These are phyloP conservation scores for Aristolochia californica DNA, from an alignment of 164 flowering plant species.

Conservation along the genomic window DNA sequence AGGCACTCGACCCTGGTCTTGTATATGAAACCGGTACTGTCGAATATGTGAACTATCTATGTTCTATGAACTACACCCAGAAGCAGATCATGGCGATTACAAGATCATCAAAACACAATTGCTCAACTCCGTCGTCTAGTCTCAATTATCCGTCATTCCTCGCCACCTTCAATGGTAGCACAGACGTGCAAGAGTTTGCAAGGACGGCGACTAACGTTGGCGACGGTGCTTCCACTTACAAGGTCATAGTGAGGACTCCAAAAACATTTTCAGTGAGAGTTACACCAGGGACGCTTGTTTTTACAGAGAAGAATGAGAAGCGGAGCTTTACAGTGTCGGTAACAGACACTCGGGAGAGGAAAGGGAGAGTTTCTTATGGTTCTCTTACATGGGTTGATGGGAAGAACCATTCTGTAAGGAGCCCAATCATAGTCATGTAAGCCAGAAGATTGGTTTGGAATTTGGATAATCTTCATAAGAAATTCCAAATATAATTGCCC, in stretches of 20 bases:
- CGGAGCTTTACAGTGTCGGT: conserved; percentile 23
- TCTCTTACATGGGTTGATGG: conserved; percentile 24
- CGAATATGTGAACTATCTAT: conserved; percentile 36
- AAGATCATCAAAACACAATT: neutral
- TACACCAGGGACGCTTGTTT: conserved; percentile 32
- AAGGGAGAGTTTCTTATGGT: conserved; percentile 14
- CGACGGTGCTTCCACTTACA: conserved; percentile 26
- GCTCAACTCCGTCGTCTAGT: conserved; percentile 22
- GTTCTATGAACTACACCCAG: conserved; percentile 31
- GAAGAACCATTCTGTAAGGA: conserved; percentile 29
- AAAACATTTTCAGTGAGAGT: conserved; percentile 34
- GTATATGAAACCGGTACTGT: conserved; percentile 23
- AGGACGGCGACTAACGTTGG: conserved; percentile 62
- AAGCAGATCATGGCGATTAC: conserved; percentile 29
- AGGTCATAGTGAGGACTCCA: conserved; percentile 19
- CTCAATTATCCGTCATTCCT: conserved; percentile 60
- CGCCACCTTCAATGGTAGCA: conserved; percentile 23
- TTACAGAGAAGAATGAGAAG: conserved; percentile 36
- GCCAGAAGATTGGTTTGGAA: too few species aligned
- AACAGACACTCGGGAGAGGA: conserved; percentile 7
- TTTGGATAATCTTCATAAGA: too few species aligned
- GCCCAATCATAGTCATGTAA: conserved; percentile 30
- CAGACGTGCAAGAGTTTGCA: conserved; percentile 16
- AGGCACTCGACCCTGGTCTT: conserved; percentile 37
- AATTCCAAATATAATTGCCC: too few species aligned